Conservation (phyloP, 129 eudicot genomes). For the Helichrysum umbraculigerum region DNA sequence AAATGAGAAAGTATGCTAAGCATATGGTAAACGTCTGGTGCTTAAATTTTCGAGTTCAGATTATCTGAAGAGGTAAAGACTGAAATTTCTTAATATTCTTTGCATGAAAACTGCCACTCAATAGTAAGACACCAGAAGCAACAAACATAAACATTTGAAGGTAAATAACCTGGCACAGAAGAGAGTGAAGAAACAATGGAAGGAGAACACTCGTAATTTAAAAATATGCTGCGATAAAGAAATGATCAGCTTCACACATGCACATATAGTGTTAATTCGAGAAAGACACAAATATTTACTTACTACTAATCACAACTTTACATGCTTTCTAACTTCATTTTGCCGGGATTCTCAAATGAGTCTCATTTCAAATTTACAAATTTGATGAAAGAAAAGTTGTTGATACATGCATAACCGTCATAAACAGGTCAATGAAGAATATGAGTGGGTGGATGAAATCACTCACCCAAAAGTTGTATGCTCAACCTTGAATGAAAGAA, state of each 20-base stretch:
- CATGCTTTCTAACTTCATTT: too few species aligned
- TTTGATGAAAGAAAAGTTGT: too few species aligned
- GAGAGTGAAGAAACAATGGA: constrained; percentile 8
- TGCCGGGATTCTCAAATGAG: too few species aligned
- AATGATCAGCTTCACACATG: not conserved
- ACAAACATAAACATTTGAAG: constrained; percentile 72
- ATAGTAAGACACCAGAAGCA: constrained; percentile 91
- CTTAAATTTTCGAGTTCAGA: constrained; percentile 32
- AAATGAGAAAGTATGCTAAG: constrained; percentile 1
- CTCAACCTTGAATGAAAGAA: too few species aligned
- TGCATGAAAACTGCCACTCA: constrained; percentile 90
- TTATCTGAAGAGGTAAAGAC: constrained; percentile 40
- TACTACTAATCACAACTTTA: too few species aligned
- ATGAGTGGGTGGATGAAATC: too few species aligned
- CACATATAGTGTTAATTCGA: constrained; percentile 4
- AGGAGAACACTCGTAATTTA: not conserved
- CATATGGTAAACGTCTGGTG: not conserved
- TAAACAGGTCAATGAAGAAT: too few species aligned
- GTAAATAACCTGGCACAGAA: constrained; percentile 71
- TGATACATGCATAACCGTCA: too few species aligned
- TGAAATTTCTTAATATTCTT: constrained; percentile 51
- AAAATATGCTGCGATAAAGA: constrained; percentile 17
- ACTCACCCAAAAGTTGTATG: too few species aligned
- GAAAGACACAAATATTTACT: not conserved
- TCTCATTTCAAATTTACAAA: too few species aligned